These are phyloP conservation scores for Ganoderma sinense DNA, from an alignment of 1,284 basidiomycete genomes.

Conservation along the genomic window DNA sequence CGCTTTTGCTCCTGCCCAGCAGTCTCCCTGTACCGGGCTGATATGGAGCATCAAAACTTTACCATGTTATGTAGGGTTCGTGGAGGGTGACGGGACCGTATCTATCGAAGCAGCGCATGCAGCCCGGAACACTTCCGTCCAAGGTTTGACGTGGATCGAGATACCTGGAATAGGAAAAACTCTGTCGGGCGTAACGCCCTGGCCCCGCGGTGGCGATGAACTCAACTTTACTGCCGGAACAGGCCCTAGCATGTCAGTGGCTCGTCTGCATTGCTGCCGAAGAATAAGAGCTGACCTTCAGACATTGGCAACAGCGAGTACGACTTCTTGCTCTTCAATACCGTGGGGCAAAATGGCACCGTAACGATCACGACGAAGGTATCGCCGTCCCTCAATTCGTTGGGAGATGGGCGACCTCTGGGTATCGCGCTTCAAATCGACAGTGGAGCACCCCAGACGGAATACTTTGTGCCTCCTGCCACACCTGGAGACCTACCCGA, in stretches of 20 bases:
- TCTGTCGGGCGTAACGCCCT: constrained; percentile 65
- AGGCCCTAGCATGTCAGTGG: constrained; percentile 64
- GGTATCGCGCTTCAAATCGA: constrained; percentile 66
- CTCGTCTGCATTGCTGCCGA: no score
- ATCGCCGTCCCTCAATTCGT: constrained; percentile 68
- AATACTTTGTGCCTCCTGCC: constrained; percentile 60
- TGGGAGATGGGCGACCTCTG: constrained; percentile 60
- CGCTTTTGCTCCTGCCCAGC: constrained; percentile 14
- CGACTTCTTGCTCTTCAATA: constrained; percentile 71
- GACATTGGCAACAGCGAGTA: constrained; percentile 44
- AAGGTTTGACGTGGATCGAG: constrained; percentile 62
- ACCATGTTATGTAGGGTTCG: constrained; percentile 53
- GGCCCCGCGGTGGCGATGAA: constrained; percentile 62
- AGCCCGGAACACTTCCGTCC: constrained; percentile 57
- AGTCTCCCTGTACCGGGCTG: not conserved
- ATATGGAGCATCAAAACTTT: not conserved
- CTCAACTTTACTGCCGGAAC: constrained; percentile 64
- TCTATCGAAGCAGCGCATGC: constrained; percentile 72
- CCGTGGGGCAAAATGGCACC: constrained; percentile 49
- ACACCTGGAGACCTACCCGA: constrained; percentile 58
- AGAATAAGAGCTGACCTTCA: no score
- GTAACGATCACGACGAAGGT: constrained; percentile 57
- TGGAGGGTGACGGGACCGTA: constrained; percentile 68
- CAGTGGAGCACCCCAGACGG: constrained; percentile 48
- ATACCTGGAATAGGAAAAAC: constrained; percentile 67